A percentile compares a stretch with the other conserved stretches of the same genome.
These are phyloP conservation scores for Pseudozyma pruni DNA, from an alignment of 1,284 basidiomycete species.

Conservation along the genomic window DNA sequence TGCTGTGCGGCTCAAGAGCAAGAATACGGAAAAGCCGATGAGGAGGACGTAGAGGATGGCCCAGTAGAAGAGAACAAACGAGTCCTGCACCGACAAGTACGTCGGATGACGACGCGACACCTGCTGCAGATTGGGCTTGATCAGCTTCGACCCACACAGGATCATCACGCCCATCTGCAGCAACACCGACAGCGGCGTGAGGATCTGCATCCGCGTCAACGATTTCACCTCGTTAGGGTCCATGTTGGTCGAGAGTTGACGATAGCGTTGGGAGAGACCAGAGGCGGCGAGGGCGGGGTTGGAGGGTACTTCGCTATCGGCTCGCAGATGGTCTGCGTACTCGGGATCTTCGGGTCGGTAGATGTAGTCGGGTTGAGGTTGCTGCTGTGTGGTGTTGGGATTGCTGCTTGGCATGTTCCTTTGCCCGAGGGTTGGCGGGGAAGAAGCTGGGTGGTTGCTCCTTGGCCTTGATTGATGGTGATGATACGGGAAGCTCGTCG, in stretches of 20 bases:
- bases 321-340: slow-evolving; percentile 29
- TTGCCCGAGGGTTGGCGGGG: slow-evolving; percentile 1
- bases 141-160: slow-evolving; percentile 44
- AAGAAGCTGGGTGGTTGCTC: too few species aligned
- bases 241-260: slow-evolving; percentile 40
- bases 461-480: too few species aligned
- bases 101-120: slow-evolving; percentile 72
- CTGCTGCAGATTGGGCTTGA: slow-evolving; percentile 46
- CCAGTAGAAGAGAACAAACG: slow-evolving; percentile 77
- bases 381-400: slow-evolving; percentile 1
- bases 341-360: slow-evolving; percentile 52
- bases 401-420: slow-evolving; percentile 36
- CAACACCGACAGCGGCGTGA: slow-evolving; percentile 47
- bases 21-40: slow-evolving; percentile 82
- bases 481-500: too few species aligned
- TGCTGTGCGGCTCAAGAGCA: slow-evolving; percentile 77
- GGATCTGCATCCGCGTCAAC: slow-evolving; percentile 50
- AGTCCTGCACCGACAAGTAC: slow-evolving; percentile 77
- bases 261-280: slow-evolving; percentile 33
- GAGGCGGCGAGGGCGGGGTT: slow-evolving; percentile 16
- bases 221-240: slow-evolving; percentile 41
- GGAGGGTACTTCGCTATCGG: slow-evolving; percentile 20
- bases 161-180: slow-evolving; percentile 53
- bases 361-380: slow-evolving; percentile 67
- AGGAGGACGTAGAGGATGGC: slow-evolving; percentile 71